These are phyloP conservation scores for Dendryphion nanum DNA, from an alignment of 2,329 filamentous ascomycete species.

Conservation along the genomic window DNA sequence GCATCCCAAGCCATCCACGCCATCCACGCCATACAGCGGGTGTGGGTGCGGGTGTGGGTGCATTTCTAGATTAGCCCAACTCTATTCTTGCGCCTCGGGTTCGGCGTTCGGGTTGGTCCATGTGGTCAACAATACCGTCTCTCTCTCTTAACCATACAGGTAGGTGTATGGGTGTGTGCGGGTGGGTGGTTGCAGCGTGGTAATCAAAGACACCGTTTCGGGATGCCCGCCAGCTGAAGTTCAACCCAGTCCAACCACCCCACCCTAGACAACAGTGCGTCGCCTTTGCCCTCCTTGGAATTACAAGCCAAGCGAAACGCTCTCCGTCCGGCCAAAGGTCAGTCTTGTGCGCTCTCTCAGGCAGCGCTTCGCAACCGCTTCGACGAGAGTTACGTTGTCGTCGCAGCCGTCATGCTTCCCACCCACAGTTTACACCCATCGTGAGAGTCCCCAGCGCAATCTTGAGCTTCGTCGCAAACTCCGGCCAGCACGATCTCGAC, in stretches of 20 bases:
- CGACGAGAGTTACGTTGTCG: constrained; percentile 4
- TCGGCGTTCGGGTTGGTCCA: too few species aligned
- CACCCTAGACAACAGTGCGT: constrained; percentile 9
- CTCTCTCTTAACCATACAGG: too few species aligned
- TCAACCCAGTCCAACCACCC: constrained; percentile 14
- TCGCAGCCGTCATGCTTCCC: constrained; percentile 17
- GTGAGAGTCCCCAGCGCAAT: constrained; percentile 14
- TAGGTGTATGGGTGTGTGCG: too few species aligned
- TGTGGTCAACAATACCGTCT: too few species aligned
- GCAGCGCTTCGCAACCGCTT: constrained; percentile 11
- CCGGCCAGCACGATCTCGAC: constrained; percentile 8
- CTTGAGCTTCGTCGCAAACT: constrained; percentile 6
- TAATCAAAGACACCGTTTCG: too few species aligned
- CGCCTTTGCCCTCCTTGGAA: constrained; percentile 2
- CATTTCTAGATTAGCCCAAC: too few species aligned
- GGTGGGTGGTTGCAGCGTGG: too few species aligned
- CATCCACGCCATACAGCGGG: too few species aligned
- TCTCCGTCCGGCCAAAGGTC: constrained; percentile 10
- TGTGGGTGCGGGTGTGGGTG: too few species aligned
- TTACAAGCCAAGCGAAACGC: constrained; percentile 16
- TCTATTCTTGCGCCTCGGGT: too few species aligned
- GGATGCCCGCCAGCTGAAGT: too few species aligned
- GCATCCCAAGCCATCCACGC: too few species aligned
- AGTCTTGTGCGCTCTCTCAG: constrained; percentile 16
- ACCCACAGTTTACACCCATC: constrained; percentile 8